Conservation (phyloP, 1,139 yeast genomes). For the Suhomyces bribrorum region DNA sequence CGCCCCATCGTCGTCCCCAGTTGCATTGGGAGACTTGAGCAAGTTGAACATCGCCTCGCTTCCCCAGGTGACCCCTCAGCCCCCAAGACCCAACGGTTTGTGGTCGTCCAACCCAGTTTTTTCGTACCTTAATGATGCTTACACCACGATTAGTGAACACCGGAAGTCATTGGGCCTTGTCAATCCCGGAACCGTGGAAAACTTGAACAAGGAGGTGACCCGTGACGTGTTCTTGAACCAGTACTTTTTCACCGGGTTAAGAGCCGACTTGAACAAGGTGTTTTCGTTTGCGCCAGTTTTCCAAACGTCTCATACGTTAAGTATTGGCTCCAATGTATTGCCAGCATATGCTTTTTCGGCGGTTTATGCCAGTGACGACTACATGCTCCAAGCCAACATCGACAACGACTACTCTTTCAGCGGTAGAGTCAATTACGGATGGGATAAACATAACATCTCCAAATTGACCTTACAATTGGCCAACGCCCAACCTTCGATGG, state of each 20-base stretch:
- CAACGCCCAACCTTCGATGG: conserved; percentile 88
- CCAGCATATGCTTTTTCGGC: conserved; percentile 94
- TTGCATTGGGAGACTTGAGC: conserved; percentile 53
- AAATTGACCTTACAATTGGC: conserved; percentile 89
- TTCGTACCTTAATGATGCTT: conserved; percentile 76
- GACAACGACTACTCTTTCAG: conserved; percentile 84
- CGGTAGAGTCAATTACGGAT: conserved; percentile 90
- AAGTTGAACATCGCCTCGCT: conserved; percentile 56
- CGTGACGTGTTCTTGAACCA: conserved; percentile 90
- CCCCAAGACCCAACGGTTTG: conserved; percentile 55
- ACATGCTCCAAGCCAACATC: conserved; percentile 86
- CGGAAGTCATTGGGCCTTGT: conserved; percentile 78
- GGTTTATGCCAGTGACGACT: conserved; percentile 81
- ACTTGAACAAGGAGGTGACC: conserved; percentile 87
- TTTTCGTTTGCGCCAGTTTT: conserved; percentile 91
- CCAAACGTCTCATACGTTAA: conserved; percentile 94
- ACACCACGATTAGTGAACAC: conserved; percentile 70
- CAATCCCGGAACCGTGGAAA: conserved; percentile 95
- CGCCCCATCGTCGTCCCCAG: conserved; percentile 26
- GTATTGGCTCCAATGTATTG: conserved; percentile 81
- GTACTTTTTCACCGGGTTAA: conserved; percentile 91
- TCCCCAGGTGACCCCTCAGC: conserved; percentile 55
- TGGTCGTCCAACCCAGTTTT: conserved; percentile 89
- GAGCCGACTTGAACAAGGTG: conserved; percentile 95
- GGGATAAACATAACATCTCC: conserved; percentile 79